Evolutionary conservation across 306 rosid genomes (phyloP).

Genomic region (Comarum palustre): DNA sequence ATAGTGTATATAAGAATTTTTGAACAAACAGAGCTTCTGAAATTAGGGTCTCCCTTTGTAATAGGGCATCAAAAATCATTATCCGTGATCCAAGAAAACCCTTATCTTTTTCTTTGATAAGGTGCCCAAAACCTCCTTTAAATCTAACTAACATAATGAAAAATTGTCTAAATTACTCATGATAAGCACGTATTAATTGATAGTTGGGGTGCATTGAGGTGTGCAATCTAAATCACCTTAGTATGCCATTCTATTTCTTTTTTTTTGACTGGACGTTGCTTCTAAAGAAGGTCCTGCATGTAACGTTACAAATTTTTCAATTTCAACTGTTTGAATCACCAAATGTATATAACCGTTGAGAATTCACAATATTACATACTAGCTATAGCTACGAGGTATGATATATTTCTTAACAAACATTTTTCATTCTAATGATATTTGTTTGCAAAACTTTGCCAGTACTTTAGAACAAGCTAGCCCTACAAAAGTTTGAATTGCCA

Average conservation of each 20-base stretch:
- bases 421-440: too few relatives aligned
- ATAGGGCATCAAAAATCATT: conserved; percentile 12
- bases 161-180: background rate
- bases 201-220: background rate
- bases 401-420: background rate
- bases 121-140: background rate
- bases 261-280: background rate
- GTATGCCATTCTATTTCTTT: too few relatives aligned
- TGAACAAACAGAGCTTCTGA: background rate
- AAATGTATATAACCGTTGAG: too few relatives aligned
- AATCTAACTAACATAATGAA: background rate
- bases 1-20: too few relatives aligned
- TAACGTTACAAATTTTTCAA: too few relatives aligned
- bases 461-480: background rate
- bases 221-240: background rate
- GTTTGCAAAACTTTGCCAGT: too few relatives aligned
- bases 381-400: too few relatives aligned
- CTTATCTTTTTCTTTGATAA: background rate
- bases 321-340: too few relatives aligned
- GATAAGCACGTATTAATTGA: background rate
- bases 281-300: background rate
- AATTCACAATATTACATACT: too few relatives aligned
- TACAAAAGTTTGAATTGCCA: background rate
- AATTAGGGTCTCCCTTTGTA: conserved; percentile 8
- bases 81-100: conserved; percentile 14